phyloP scores from a whole-genome alignment of 768 basidiomycete genomes.

The Podaxis sp. region DNA sequence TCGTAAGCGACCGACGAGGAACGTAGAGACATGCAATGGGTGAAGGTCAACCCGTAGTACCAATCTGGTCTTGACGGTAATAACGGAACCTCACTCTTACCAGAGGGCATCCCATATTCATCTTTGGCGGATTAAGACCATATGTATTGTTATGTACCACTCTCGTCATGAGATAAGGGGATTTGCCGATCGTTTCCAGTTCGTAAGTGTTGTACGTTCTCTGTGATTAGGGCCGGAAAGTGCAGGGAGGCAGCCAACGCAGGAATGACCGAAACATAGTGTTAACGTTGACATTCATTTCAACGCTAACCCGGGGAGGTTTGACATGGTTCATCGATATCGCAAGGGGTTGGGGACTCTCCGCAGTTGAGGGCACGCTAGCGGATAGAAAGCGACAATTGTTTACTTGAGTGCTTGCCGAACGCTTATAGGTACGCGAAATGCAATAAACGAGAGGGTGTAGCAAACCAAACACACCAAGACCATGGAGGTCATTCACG shows the following conservation, averaged over 20 bases:
- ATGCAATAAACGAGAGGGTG: not conserved
- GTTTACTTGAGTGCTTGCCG: not conserved
- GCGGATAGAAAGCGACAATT: not conserved
- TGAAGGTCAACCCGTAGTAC: not conserved
- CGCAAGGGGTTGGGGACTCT: not conserved
- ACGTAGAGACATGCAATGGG: not conserved
- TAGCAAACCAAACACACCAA: not conserved
- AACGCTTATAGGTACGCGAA: not conserved
- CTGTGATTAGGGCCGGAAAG: not conserved
- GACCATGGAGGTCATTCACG: not conserved
- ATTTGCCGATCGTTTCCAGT: not conserved
- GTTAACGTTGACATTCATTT: not conserved
- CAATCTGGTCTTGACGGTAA: not conserved
- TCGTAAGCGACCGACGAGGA: not conserved
- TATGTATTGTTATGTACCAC: not conserved
- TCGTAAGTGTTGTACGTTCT: not conserved
- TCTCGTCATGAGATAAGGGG: not conserved
- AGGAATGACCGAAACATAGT: not conserved
- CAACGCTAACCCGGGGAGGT: not conserved
- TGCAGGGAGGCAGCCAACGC: not conserved
- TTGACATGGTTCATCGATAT: not conserved
- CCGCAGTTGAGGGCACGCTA: not conserved
- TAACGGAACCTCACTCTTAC: not conserved
- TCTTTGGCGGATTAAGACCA: not conserved
- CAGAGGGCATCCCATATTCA: not conserved